Base-by-base conservation (phyloP, 1,139 yeast species). In the Pichia inconspicua region DNA sequence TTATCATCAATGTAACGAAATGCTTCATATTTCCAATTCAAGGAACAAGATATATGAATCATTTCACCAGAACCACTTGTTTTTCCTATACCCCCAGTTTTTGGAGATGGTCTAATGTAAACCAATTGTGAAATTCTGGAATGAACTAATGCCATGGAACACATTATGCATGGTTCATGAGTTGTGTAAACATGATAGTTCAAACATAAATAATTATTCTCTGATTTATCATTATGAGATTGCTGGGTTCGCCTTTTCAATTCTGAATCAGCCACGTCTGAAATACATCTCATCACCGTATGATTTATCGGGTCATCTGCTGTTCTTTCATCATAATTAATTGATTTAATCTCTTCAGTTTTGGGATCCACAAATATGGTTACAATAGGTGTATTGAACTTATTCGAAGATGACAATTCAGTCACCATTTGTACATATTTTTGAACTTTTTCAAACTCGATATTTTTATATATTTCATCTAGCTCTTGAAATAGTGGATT, bases 151-250 rank as follows among this genome's bases (percentile, higher is more conserved):
- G 97, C 98, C 99, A 94, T 94, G 9, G 86, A 70, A 61, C 99
- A 94, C 97, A 92, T 94, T 0, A 87, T 77, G 62, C 98, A 94
- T 0, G 98, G 99, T 63, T 94, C 98, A 62, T 89, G 96, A 0
- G 96, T 84, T 1, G 94, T 84, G 60, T 86, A 89, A 0, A 92
- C 89, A 52, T 85, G 81, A 55, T 81, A 74, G 49, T 80, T 77
- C 42, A 83, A 77, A 60, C 97, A 90, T 10, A 94, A 72, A 61
- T 94, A 94, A 43, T 57, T 65, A 37, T 57, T 56, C 10, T 47
- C 39, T 1, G 49, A 31, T 7, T 31, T 41, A 31, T 54, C 48
- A 10, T 44, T 41, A 5, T 50, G 49, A 7, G 46, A 17, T 19
- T 32, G 41, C 8, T 42, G 25, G 34, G 55, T 39, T 40, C 80